Evolutionary conservation across 345 rosid genomes (phyloP).

Genomic region (Carallia brachiata): DNA sequence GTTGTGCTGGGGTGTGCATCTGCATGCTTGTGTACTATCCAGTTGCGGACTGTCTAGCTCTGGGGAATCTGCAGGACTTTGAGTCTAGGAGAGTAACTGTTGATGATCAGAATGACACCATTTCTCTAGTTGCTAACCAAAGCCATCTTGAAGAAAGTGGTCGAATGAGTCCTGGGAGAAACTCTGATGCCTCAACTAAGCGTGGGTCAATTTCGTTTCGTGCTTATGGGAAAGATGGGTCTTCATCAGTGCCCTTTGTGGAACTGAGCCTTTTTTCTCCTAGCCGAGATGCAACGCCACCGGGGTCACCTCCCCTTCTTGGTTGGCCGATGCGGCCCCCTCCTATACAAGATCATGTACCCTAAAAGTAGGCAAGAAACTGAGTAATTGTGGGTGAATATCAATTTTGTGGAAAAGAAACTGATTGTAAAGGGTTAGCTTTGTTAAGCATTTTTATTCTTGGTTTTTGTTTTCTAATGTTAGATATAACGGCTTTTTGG

Average conservation of each 20-base stretch:
- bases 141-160: constrained; percentile 46
- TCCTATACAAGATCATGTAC: constrained; percentile 30
- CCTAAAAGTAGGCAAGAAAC: constrained; percentile 22
- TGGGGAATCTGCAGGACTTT: constrained; percentile 57
- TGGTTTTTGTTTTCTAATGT: constrained; percentile 33
- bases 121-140: constrained; percentile 59
- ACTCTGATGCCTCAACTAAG: constrained; percentile 58
- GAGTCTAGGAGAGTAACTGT: constrained; percentile 53
- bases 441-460: constrained; percentile 49
- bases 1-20: constrained; percentile 72
- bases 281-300: constrained; percentile 43
- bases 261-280: constrained; percentile 75
- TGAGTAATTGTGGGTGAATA: constrained; percentile 36
- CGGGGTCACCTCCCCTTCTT: constrained; percentile 48
- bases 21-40: constrained; percentile 86
- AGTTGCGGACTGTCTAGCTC: constrained; percentile 86
- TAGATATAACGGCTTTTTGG: constrained; percentile 44
- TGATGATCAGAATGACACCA: constrained; percentile 49
- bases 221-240: constrained; percentile 41
- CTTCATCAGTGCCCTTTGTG: constrained; percentile 44
- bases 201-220: constrained; percentile 69
- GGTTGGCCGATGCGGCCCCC: constrained; percentile 62
- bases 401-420: constrained; percentile 71
- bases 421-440: constrained; percentile 78
- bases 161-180: constrained; percentile 43